phyloP scores from a whole-genome alignment of 768 basidiomycete genomes.

The Podaxis pistillaris region DNA sequence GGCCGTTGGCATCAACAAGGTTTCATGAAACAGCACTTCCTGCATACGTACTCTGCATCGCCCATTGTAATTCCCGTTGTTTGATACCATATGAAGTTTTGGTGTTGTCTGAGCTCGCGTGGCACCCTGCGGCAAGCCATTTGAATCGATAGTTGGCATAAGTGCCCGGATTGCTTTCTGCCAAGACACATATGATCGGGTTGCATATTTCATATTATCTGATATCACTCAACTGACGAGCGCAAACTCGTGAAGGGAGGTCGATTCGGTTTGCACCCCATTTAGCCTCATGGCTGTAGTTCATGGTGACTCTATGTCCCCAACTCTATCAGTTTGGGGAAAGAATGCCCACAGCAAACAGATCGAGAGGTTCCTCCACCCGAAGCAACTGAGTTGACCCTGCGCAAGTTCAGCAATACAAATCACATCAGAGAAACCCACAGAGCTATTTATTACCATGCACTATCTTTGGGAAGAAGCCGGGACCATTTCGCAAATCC shows the following conservation, averaged over 20 bases:
- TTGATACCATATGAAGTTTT: slow-evolving; percentile 7
- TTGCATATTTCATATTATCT: slow-evolving; percentile 4
- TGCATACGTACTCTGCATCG: background rate
- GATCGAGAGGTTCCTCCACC: slow-evolving; percentile 1
- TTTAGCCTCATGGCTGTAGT: slow-evolving; percentile 9
- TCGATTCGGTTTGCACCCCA: slow-evolving; percentile 9
- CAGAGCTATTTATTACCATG: background rate
- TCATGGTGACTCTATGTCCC: background rate
- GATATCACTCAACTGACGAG: slow-evolving; percentile 1
- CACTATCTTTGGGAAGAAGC: slow-evolving; percentile 10
- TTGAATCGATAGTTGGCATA: slow-evolving; percentile 3
- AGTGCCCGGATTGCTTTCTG: background rate
- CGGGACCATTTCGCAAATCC: background rate
- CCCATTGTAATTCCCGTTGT: slow-evolving; percentile 11
- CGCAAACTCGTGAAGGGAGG: background rate
- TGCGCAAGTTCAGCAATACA: background rate
- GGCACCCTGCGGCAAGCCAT: slow-evolving; percentile 1
- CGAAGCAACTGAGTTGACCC: background rate
- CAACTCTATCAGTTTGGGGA: background rate
- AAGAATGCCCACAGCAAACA: background rate
- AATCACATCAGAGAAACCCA: background rate
- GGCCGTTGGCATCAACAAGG: slow-evolving; percentile 29
- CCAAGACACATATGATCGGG: slow-evolving; percentile 1
- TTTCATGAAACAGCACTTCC: slow-evolving; percentile 15
- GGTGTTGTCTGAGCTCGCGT: slow-evolving; percentile 5